These are phyloP conservation scores for Metschnikowia kunwiensis DNA, from an alignment of 805 yeast genomes.

Conservation along the genomic window DNA sequence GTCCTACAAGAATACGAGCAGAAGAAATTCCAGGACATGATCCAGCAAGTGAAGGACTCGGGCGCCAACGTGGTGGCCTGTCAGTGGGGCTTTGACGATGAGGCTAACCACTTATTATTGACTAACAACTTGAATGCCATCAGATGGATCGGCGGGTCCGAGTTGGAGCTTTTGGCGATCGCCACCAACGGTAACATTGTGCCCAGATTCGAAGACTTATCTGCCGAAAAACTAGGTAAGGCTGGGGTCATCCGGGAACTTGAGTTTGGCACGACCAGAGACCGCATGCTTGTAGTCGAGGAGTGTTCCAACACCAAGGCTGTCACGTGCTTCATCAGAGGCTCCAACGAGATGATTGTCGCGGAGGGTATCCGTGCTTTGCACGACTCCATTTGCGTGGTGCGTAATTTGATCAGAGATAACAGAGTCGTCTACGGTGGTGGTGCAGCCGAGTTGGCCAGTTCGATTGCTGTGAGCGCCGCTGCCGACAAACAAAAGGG, in stretches of 20 bases:
- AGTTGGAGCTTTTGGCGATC: constrained; percentile 90
- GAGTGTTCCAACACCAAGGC: constrained; percentile 83
- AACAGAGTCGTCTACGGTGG: constrained; percentile 98
- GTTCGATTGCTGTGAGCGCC: constrained; percentile 85
- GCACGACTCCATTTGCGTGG: constrained; percentile 96
- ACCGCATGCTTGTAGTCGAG: constrained; percentile 92
- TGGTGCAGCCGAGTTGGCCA: constrained; percentile 95
- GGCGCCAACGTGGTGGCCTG: constrained; percentile 97
- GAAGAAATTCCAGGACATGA: constrained; percentile 87
- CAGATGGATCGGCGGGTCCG: constrained; percentile 99
- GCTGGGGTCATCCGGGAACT: constrained; percentile 85
- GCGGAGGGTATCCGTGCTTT: constrained; percentile 96
- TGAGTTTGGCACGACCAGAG: constrained; percentile 94
- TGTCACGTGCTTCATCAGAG: constrained; percentile 90
- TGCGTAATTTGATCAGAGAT: constrained; percentile 89
- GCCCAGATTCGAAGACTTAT: constrained; percentile 91
- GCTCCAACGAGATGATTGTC: constrained; percentile 95
- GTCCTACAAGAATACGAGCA: constrained; percentile 90
- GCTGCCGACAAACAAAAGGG: constrained; percentile 93
- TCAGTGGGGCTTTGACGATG: constrained; percentile 99
- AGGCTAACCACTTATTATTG: constrained; percentile 88
- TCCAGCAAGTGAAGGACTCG: constrained; percentile 73
- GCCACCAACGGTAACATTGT: constrained; percentile 97
- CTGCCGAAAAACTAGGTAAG: constrained; percentile 75
- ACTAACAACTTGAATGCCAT: constrained; percentile 92